Evolutionary conservation across 768 basidiomycete species (phyloP).

Genomic region (Cyathus striatus): DNA sequence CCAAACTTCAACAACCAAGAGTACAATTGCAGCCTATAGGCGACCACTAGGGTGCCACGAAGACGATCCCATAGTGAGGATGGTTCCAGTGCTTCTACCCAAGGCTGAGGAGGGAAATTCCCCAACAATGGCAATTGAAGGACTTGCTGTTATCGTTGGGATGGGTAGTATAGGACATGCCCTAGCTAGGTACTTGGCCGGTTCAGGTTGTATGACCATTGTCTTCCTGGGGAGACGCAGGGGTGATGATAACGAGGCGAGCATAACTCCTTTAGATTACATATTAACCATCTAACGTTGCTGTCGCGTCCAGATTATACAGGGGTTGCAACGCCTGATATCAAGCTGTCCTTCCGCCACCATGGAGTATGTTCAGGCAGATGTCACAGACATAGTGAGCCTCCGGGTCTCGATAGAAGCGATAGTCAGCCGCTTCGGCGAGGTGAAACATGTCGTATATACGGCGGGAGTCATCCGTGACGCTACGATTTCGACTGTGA

Average conservation of each 20-base stretch:
- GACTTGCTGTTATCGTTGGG: constrained; percentile 24
- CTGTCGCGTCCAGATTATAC: constrained; percentile 10
- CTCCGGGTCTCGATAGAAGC: constrained; percentile 14
- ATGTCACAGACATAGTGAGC: constrained; percentile 14
- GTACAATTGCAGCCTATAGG: constrained; percentile 17
- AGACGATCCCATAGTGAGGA: constrained; percentile 12
- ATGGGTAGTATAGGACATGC: constrained; percentile 24
- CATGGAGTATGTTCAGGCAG: constrained; percentile 22
- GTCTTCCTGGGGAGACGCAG: constrained; percentile 20
- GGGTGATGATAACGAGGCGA: constrained; percentile 12
- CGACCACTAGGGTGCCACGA: constrained; percentile 11
- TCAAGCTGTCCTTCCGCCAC: constrained; percentile 9
- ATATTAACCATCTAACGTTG: background rate
- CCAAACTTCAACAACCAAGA: constrained; percentile 2
- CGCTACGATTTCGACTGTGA: constrained; percentile 15
- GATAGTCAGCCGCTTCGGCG: constrained; percentile 12
- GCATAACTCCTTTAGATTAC: constrained; percentile 2
- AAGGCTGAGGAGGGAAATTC: constrained; percentile 5
- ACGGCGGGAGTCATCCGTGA: constrained; percentile 21
- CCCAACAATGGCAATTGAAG: constrained; percentile 12
- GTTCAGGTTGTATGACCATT: constrained; percentile 14
- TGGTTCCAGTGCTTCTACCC: constrained; percentile 17
- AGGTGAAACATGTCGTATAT: constrained; percentile 22
- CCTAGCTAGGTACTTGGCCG: constrained; percentile 17
- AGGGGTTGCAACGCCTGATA: constrained; percentile 10